A percentile compares a stretch with the other conserved stretches of the same genome.
phyloP scores from a whole-genome alignment of 1,284 basidiomycete genomes.

The Cryptococcus sp. region DNA sequence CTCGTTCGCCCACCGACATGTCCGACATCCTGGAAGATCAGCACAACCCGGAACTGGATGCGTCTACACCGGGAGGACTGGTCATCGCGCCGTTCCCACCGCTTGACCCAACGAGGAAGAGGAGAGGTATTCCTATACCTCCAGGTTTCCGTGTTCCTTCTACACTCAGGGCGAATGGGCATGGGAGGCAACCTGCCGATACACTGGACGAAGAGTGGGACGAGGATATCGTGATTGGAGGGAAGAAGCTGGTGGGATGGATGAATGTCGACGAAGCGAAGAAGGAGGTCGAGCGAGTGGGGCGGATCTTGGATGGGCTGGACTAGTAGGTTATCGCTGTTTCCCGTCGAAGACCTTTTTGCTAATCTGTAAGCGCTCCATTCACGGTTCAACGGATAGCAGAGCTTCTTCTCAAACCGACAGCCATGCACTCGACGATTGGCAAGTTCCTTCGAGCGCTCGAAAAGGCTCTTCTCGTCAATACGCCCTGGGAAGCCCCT shows the following conservation, averaged over 20 bases:
- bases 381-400: constrained; percentile 90
- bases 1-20: constrained; percentile 11
- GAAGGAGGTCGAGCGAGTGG: constrained; percentile 57
- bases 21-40: not conserved
- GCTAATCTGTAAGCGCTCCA: constrained; percentile 59
- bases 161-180: constrained; percentile 4
- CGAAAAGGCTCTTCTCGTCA: constrained; percentile 78
- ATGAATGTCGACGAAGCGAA: constrained; percentile 58
- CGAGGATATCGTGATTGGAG: constrained; percentile 45
- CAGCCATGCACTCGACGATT: constrained; percentile 64
- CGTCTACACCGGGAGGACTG: constrained; percentile 56
- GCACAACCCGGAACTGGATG: constrained; percentile 19
- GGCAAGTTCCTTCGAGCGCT: constrained; percentile 89
- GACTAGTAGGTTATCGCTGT: constrained; percentile 23
- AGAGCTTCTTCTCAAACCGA: constrained; percentile 71
- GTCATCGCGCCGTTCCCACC: constrained; percentile 74
- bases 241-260: constrained; percentile 52
- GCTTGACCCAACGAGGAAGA: constrained; percentile 50
- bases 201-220: constrained; percentile 40
- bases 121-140: constrained; percentile 39
- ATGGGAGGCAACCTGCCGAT: not conserved
- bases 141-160: not conserved
- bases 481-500: constrained; percentile 52
- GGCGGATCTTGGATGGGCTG: constrained; percentile 66
- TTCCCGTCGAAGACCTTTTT: not conserved